Evolutionary conservation across 805 yeast species (phyloP).

Genomic region (Candida yuanshanica): DNA sequence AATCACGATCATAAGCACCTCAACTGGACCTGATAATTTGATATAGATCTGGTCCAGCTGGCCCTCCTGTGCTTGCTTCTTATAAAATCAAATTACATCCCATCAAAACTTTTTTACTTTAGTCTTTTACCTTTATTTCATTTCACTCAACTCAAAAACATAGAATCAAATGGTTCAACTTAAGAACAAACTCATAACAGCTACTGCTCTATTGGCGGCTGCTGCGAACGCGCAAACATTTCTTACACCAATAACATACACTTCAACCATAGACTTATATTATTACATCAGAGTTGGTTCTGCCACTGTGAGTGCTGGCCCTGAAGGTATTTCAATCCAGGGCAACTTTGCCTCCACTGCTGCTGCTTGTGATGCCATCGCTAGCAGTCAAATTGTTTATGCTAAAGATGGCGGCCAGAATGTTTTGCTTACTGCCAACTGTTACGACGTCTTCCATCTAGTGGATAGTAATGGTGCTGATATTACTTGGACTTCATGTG

Average conservation of each 20-base stretch:
- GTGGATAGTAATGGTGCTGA: constrained; percentile 9
- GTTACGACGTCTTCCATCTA: constrained; percentile 19
- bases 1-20: too few species aligned
- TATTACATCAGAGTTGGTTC: constrained; percentile 19
- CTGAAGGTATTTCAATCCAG: constrained; percentile 14
- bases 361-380: constrained; percentile 11
- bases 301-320: constrained; percentile 6
- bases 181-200: neutral
- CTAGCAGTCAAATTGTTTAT: constrained; percentile 20
- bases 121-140: neutral
- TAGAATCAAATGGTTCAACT: constrained; percentile 11
- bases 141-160: too few species aligned
- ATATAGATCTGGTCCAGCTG: neutral
- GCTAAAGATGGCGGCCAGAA: constrained; percentile 9
- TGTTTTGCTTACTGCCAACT: constrained; percentile 19
- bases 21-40: too few species aligned
- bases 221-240: constrained; percentile 19
- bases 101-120: too few species aligned
- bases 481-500: constrained; percentile 20
- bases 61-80: neutral
- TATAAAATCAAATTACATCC: neutral
- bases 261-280: constrained; percentile 12
- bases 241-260: constrained; percentile 13
- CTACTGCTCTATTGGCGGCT: constrained; percentile 12
- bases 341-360: constrained; percentile 10